Base-by-base conservation (phyloP, 495 filamentous ascomycete species). In the Letharia lupina region DNA sequence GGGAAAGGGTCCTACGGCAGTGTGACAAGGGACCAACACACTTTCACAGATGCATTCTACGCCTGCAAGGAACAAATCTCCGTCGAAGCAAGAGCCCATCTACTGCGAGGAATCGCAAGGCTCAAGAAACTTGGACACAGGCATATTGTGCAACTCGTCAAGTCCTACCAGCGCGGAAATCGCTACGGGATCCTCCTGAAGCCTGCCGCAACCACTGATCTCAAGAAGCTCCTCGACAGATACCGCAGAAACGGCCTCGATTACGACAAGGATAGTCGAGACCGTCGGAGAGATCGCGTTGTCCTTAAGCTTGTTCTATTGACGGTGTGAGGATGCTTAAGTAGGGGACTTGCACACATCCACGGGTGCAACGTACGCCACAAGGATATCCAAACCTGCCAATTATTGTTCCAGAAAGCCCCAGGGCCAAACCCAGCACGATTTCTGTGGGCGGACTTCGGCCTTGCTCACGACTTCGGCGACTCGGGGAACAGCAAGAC, bases 401-500 rank as follows among this genome's bases (percentile, higher is more conserved):
- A 70, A 68, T 12, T 68, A 54, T 37, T 68, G 28, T 65, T 60
- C 41, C 45, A 58, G 37, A 65, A 56, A 40, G 56, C 39, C 31
- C 15, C 11, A 1, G 23, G 8, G 40, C 16, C n/a, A 8, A 50
- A 42, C 28, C 42, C n/a, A 44, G 60, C 68, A 23, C 63, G 60
- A 44, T 67, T 70, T 39, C 31, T 70, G 13, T 70, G 68, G 65
- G 68, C 65, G 1, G 68, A 70, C 41, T 70, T 70, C n/a, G 68
- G 68, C 75, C 79, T 64, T 74, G 73, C 63, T 73, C 74, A 70
- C 77, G 80, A 70, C 78, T 80, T 61, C 79, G 54, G 62, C 12
- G 40, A 48, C n/a, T 39, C 47, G 39, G 47, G 59, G 9, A 40
- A 65, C 50, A 70, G 65, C 50, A 57, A 65, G 48, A 70, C 65